A percentile compares a stretch with the other conserved stretches of the same genome.
These are phyloP conservation scores for Sanghuangporus sanghuang DNA, from an alignment of 1,284 basidiomycete species.

Conservation along the genomic window DNA sequence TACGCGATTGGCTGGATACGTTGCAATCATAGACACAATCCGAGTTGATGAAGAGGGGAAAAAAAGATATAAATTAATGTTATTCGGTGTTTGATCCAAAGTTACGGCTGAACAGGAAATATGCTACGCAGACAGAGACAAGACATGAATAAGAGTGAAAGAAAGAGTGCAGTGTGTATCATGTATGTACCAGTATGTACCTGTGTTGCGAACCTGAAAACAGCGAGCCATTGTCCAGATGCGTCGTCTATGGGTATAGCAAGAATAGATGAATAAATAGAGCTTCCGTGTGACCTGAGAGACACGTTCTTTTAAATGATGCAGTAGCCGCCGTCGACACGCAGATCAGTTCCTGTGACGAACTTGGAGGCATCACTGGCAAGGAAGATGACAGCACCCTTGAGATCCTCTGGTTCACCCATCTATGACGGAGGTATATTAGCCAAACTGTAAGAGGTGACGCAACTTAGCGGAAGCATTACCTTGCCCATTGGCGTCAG, in stretches of 20 bases:
- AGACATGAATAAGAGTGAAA: too few relatives aligned
- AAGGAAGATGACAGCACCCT: slow-evolving; percentile 82
- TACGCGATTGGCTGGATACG: slow-evolving; percentile 19
- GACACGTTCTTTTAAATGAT: slow-evolving; percentile 38
- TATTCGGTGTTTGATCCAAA: neutral
- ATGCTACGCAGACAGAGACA: neutral
- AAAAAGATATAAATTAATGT: slow-evolving; percentile 5
- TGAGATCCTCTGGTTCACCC: slow-evolving; percentile 72
- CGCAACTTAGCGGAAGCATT: slow-evolving; percentile 21
- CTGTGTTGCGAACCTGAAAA: neutral
- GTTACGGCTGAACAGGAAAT: neutral
- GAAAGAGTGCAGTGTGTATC: neutral
- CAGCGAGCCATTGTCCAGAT: neutral
- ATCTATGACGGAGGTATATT: slow-evolving; percentile 38
- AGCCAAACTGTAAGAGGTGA: neutral
- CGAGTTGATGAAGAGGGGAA: neutral
- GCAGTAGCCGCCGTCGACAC: slow-evolving; percentile 85
- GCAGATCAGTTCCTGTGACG: slow-evolving; percentile 81
- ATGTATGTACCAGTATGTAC: neutral
- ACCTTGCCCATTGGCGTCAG: slow-evolving; percentile 87
- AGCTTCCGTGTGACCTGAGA: neutral
- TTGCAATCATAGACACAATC: neutral
- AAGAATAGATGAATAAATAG: slow-evolving; percentile 1
- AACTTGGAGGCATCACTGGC: slow-evolving; percentile 83
- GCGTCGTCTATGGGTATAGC: neutral